Percentiles rank a stretch among this genome's conserved stretches.
phyloP scores from a whole-genome alignment of 306 rosid genomes.

The Cicer arietinum region DNA sequence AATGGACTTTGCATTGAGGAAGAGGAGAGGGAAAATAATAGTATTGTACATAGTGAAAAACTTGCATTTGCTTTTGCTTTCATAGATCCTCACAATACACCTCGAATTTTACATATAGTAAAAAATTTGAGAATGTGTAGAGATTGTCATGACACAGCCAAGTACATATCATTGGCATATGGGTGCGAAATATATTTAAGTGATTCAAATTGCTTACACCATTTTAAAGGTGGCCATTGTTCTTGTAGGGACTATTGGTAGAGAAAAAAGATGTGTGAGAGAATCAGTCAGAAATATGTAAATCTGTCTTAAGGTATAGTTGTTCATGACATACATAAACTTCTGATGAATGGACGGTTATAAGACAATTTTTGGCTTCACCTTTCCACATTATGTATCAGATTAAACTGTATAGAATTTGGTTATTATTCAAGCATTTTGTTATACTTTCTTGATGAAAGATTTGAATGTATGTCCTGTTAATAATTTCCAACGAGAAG shows the following conservation, averaged over 20 bases:
- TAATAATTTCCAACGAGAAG: conserved; percentile 17
- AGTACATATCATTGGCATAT: conserved; percentile 68
- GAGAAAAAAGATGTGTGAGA: conserved; percentile 21
- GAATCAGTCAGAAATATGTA: conserved; percentile 29
- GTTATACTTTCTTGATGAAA: conserved; percentile 8
- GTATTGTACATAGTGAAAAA: conserved; percentile 77
- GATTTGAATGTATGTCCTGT: conserved; percentile 29
- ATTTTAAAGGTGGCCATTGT: conserved; percentile 81
- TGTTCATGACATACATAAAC: conserved; percentile 40
- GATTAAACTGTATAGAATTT: conserved; percentile 19
- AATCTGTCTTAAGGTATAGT: conserved; percentile 29
- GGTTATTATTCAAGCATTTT: conserved; percentile 18
- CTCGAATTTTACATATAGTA: conserved; percentile 63
- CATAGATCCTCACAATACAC: conserved; percentile 52
- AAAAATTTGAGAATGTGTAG: conserved; percentile 82
- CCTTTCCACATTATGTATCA: conserved; percentile 12
- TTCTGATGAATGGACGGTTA: not conserved
- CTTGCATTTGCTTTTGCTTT: conserved; percentile 82
- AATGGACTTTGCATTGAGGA: conserved; percentile 70
- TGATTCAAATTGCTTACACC: conserved; percentile 76
- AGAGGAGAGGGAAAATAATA: conserved; percentile 65
- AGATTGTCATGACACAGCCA: conserved; percentile 84
- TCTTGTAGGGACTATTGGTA: conserved; percentile 97
- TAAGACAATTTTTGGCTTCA: conserved; percentile 23
- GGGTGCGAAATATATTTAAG: conserved; percentile 77